phyloP scores from a whole-genome alignment of 2,329 filamentous ascomycete genomes.

The Stagonosporopsis vannaccii region DNA sequence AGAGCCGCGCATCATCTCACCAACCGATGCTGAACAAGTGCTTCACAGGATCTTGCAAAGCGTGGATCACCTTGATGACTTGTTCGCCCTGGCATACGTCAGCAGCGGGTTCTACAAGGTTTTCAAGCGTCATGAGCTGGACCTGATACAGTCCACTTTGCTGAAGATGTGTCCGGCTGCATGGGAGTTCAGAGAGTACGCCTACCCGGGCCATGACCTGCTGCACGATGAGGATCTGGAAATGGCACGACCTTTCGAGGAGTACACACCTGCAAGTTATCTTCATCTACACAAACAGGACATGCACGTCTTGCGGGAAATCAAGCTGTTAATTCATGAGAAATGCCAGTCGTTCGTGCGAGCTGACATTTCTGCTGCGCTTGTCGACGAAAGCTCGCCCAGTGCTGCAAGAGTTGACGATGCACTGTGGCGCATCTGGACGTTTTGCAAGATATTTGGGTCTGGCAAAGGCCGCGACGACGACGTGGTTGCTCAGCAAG shows the following conservation, averaged over 20 bases:
- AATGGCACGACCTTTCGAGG: constrained; percentile 56
- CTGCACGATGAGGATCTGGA: constrained; percentile 51
- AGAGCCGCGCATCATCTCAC: constrained; percentile 48
- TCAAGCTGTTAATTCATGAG: constrained; percentile 64
- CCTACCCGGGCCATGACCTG: constrained; percentile 58
- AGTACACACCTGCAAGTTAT: constrained; percentile 63
- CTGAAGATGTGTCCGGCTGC: constrained; percentile 64
- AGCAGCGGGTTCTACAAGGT: constrained; percentile 65
- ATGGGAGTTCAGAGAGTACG: constrained; percentile 67
- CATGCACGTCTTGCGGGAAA: constrained; percentile 59
- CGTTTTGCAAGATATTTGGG: constrained; percentile 70
- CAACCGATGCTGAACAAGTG: constrained; percentile 57
- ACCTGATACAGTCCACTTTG: constrained; percentile 60
- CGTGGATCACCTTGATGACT: constrained; percentile 60
- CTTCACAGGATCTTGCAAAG: constrained; percentile 60
- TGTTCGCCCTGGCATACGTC: constrained; percentile 62
- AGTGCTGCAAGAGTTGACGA: constrained; percentile 64
- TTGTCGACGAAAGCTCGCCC: constrained; percentile 56
- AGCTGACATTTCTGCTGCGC: constrained; percentile 62
- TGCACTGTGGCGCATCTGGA: constrained; percentile 71
- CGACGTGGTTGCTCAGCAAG: constrained; percentile 66
- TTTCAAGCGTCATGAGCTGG: constrained; percentile 65
- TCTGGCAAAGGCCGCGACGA: constrained; percentile 64
- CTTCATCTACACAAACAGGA: constrained; percentile 61
- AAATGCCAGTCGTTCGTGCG: constrained; percentile 64